Evolutionary conservation across 1,284 basidiomycete genomes (phyloP).

Genomic region (Trametes polyzona): DNA sequence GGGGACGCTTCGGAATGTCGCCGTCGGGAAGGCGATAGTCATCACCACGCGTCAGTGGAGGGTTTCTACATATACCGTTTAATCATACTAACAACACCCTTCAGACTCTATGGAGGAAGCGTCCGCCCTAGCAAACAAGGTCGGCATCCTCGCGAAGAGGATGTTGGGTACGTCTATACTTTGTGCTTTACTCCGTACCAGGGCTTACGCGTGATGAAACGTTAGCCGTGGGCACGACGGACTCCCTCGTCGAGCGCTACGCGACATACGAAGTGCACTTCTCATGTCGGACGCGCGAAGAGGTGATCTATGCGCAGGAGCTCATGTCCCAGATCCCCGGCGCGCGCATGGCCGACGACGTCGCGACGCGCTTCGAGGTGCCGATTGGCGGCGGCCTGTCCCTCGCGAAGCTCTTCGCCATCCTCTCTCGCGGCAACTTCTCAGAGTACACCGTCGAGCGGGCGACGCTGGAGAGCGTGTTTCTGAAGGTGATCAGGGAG

Average conservation of each 20-base stretch:
- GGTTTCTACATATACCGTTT: neutral
- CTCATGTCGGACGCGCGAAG: conserved; percentile 64
- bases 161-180: conserved; percentile 58
- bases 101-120: conserved; percentile 86
- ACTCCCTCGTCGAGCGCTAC: conserved; percentile 64
- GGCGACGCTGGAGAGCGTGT: conserved; percentile 71
- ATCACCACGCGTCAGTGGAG: conserved; percentile 66
- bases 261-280: conserved; percentile 83
- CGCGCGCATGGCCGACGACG: conserved; percentile 71
- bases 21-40: conserved; percentile 66
- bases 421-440: conserved; percentile 57
- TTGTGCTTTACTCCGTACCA: neutral
- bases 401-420: conserved; percentile 61
- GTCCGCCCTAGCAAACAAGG: conserved; percentile 72
- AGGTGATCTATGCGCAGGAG: conserved; percentile 54
- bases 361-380: conserved; percentile 79
- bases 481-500: conserved; percentile 72
- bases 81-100: neutral
- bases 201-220: neutral
- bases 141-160: conserved; percentile 71
- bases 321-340: conserved; percentile 69
- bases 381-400: conserved; percentile 52
- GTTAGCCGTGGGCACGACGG: conserved; percentile 68
- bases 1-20: conserved; percentile 68
- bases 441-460: conserved; percentile 72